Evolutionary conservation across 345 rosid genomes (phyloP).

Genomic region (Raphanus sativus): DNA sequence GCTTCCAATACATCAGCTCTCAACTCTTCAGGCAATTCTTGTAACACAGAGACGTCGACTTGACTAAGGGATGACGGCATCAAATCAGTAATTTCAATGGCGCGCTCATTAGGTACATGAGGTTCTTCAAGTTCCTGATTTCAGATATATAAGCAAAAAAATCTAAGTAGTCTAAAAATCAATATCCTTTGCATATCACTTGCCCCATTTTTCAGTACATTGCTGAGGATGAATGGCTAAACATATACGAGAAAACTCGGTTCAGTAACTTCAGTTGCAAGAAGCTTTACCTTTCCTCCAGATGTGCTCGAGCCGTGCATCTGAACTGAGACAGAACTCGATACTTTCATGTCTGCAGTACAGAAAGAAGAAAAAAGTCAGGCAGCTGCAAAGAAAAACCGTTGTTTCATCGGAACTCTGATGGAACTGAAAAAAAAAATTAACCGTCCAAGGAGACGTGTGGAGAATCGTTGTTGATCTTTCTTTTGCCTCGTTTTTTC

Average conservation of each 20-base stretch:
- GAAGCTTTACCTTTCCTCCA: constrained; percentile 46
- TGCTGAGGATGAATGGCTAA: not conserved
- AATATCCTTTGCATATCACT: too few relatives aligned
- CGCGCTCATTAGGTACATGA: constrained; percentile 28
- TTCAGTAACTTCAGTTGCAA: not conserved
- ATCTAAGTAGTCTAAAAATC: not conserved
- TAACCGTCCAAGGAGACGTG: constrained; percentile 44
- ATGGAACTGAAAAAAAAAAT: constrained; percentile 2
- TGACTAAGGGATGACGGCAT: constrained; percentile 86
- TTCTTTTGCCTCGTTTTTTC: constrained; percentile 47
- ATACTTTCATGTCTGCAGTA: constrained; percentile 23
- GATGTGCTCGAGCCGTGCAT: constrained; percentile 18
- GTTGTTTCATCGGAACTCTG: not conserved
- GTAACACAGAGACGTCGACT: constrained; percentile 70
- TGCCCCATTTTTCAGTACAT: too few relatives aligned
- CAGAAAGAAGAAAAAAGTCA: not conserved
- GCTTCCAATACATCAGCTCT: constrained; percentile 62
- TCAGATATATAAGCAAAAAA: constrained; percentile 15
- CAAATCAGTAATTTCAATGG: constrained; percentile 46
- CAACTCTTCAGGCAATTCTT: constrained; percentile 79
- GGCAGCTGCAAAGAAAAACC: not conserved
- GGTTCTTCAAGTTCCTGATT: constrained; percentile 23
- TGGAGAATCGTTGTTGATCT: constrained; percentile 27
- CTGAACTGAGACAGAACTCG: constrained; percentile 37
- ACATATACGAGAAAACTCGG: not conserved